Conservation (phyloP, 2,329 filamentous ascomycete species). For the Penicillium sp. region DNA sequence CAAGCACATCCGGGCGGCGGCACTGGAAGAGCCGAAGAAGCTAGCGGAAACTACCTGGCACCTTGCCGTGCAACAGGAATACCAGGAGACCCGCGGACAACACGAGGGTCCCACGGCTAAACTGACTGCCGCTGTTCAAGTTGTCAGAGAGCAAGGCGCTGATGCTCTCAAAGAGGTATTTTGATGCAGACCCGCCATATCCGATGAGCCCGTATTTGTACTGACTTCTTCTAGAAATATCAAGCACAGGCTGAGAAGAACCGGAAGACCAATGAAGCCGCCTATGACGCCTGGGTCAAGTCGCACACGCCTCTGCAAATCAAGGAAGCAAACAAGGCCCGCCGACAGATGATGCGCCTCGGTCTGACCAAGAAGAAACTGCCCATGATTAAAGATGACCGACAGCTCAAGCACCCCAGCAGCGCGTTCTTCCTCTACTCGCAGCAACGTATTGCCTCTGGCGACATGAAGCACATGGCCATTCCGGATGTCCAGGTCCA, state of each 20-base stretch:
- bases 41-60: conserved; percentile 31
- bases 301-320: conserved; percentile 62
- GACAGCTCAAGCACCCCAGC: conserved; percentile 51
- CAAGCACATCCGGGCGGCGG: conserved; percentile 39
- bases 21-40: conserved; percentile 38
- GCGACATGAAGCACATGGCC: conserved; percentile 56
- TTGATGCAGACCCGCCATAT: background rate
- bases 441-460: conserved; percentile 49
- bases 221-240: conserved; percentile 52
- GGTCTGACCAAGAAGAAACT: conserved; percentile 17
- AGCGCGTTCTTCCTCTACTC: conserved; percentile 51
- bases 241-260: conserved; percentile 56
- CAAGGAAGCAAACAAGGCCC: conserved; percentile 62
- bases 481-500: conserved; percentile 37
- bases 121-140: conserved; percentile 23
- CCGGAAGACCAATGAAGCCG: conserved; percentile 47
- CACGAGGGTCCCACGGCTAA: conserved; percentile 12
- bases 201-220: conserved; percentile 19
- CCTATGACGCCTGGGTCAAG: conserved; percentile 60
- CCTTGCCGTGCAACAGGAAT: conserved; percentile 28
- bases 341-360: conserved; percentile 40
- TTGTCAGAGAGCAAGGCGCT: conserved; percentile 11
- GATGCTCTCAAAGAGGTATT: background rate
- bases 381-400: conserved; percentile 56
- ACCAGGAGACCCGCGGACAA: conserved; percentile 13